Evolutionary conservation across 2,329 filamentous ascomycete genomes (phyloP).

Genomic region (Chalaropsis thielavioides): DNA sequence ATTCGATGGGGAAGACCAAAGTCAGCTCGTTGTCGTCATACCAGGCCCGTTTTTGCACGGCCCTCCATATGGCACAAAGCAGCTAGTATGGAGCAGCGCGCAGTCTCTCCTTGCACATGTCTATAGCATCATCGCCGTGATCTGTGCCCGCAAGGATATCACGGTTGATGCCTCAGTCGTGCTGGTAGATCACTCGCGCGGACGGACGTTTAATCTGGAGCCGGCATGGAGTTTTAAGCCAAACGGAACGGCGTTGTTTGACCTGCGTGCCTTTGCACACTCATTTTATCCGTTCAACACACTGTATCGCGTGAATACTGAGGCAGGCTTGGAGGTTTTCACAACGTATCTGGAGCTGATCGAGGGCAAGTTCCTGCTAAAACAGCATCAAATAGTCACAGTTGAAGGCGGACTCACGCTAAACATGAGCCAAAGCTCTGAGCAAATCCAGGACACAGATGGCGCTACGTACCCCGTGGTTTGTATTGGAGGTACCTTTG

Average conservation of each 20-base stretch:
- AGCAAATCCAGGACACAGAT: background rate
- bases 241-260: slow-evolving; percentile 34
- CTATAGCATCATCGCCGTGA: slow-evolving; percentile 61
- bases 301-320: slow-evolving; percentile 52
- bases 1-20: slow-evolving; percentile 14
- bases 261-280: slow-evolving; percentile 38
- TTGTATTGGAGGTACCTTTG: slow-evolving; percentile 85
- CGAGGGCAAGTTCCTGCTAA: slow-evolving; percentile 33
- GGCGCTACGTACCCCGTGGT: slow-evolving; percentile 29
- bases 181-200: slow-evolving; percentile 48
- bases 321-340: slow-evolving; percentile 47
- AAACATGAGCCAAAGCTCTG: background rate
- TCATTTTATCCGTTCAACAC: slow-evolving; percentile 45
- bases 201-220: slow-evolving; percentile 24
- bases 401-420: slow-evolving; percentile 36
- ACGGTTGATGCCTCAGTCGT: slow-evolving; percentile 55
- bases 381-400: slow-evolving; percentile 36
- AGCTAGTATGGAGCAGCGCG: slow-evolving; percentile 48
- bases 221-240: slow-evolving; percentile 27
- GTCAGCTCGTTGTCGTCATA: slow-evolving; percentile 39
- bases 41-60: slow-evolving; percentile 45
- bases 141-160: slow-evolving; percentile 49
- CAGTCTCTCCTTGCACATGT: slow-evolving; percentile 62
- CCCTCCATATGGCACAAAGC: slow-evolving; percentile 34
- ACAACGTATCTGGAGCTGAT: slow-evolving; percentile 33